Evolutionary conservation across 257 asterid species (phyloP), one percentile per base, ranked within the genome.

Genomic region (Osmanthus fragrans): DNA sequence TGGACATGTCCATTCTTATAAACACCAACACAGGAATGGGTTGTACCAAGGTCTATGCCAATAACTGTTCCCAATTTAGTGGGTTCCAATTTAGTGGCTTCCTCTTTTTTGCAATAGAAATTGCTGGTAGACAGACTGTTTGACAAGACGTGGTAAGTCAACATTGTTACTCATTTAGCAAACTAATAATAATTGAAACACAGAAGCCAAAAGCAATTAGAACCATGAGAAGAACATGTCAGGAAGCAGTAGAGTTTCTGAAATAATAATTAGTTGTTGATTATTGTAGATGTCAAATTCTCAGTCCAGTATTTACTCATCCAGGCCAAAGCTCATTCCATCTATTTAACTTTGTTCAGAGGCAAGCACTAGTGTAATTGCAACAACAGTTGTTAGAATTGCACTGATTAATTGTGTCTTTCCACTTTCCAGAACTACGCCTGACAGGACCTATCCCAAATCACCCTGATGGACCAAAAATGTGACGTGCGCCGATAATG

Each of bases 1-100:
- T 94, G 96, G 5, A 94, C 98, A 42, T 94, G 96, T 33, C 97
- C 98, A 83, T 91, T 92, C 75, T 94, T 94, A 86, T 92, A 92
- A 77, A 94, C 98, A 70, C 98, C 98, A 76, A 94, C 98, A 85
- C 98, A 91, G 1, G 98, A 94, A 77, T 94, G 91, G 47, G 97
- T 94, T 42, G 97, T 94, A 42, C 98, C 98, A 74, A 94, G 96
- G 73, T 94, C 98, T 39, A 94, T 94, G 5, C 99, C 99, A 32
- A 92, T 94, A 63, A 92, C 96, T 0, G 97, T 92, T 84, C 99
- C 99, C 74, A 90, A 73, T 71, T 92, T 94, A 13, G 90, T 70
- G 7, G 97, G 27, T 25, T 25, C 99, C 74, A 90, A 73, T 71
- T 92, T 94, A 13, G 90, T 70, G 7, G 97, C 95, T 84, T 92